Evolutionary conservation across 805 yeast species (phyloP).

Genomic region (Cyberlindnera sargentensis): DNA sequence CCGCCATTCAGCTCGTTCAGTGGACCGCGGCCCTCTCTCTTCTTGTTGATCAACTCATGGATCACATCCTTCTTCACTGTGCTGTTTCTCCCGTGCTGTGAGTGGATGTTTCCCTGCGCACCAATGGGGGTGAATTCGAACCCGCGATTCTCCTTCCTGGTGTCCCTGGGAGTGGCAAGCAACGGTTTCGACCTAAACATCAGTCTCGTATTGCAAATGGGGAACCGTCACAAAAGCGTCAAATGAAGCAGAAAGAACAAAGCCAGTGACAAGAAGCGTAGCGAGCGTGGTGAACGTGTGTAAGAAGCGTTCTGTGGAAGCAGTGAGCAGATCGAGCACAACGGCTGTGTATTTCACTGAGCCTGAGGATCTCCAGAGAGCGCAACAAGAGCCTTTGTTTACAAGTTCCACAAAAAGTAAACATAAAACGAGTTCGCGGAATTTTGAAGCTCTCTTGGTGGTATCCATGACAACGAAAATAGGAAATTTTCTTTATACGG

Average conservation of each 20-base stretch:
- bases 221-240: too few relatives aligned
- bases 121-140: slow-evolving; percentile 2
- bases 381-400: background rate
- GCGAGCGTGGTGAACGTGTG: too few relatives aligned
- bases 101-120: background rate
- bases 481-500: too few relatives aligned
- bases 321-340: too few relatives aligned
- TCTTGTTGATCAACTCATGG: slow-evolving; percentile 5
- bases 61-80: slow-evolving; percentile 2
- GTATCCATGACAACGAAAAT: too few relatives aligned
- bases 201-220: background rate
- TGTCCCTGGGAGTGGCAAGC: slow-evolving; percentile 1
- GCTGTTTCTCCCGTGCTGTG: background rate
- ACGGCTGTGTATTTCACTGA: too few relatives aligned
- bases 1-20: slow-evolving; percentile 21
- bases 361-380: too few relatives aligned
- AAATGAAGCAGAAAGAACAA: too few relatives aligned
- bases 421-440: background rate
- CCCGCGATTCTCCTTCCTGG: background rate
- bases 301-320: too few relatives aligned
- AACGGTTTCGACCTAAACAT: slow-evolving; percentile 3
- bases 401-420: background rate
- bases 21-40: slow-evolving; percentile 14
- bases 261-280: too few relatives aligned
- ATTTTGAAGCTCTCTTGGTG: too few relatives aligned